A percentile compares a stretch with the other conserved stretches of the same genome.
Conservation (phyloP, 192 early-diverging fungal species). For the Backusella parvicylindrica region DNA sequence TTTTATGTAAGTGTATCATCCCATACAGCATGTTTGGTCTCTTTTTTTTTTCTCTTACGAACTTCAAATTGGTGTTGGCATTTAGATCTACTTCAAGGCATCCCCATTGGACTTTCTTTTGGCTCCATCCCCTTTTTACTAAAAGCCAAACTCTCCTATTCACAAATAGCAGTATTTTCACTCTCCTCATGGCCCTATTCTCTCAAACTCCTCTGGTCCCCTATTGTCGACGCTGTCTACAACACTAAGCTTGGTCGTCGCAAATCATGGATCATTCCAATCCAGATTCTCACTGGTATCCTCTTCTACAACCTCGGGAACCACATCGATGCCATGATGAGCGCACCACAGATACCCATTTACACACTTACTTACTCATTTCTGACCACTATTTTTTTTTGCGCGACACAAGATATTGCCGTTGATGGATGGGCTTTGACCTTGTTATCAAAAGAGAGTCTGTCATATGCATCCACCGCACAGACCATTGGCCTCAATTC, state of each 20-base stretch:
- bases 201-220: conserved; percentile 97
- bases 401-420: conserved; percentile 89
- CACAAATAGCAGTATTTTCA: conserved; percentile 93
- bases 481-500: conserved; percentile 97
- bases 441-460: conserved; percentile 84
- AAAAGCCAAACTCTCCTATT: conserved; percentile 89
- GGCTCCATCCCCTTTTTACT: conserved; percentile 93
- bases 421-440: conserved; percentile 92
- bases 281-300: conserved; percentile 83
- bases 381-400: conserved; percentile 84
- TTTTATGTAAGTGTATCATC: conserved; percentile 45
- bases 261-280: conserved; percentile 98
- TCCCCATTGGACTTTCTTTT: conserved; percentile 88
- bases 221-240: conserved; percentile 92
- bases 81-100: conserved; percentile 89
- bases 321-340: conserved; percentile 69
- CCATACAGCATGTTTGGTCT: not conserved
- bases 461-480: conserved; percentile 91
- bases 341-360: conserved; percentile 49
- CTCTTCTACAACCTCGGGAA: conserved; percentile 78
- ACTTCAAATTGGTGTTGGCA: too few relatives aligned
- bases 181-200: conserved; percentile 96
- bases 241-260: conserved; percentile 81
- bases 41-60: not conserved
- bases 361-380: conserved; percentile 73